Base-by-base conservation (phyloP, 2,329 filamentous ascomycete species). In the Tricladium varicosporioides region DNA sequence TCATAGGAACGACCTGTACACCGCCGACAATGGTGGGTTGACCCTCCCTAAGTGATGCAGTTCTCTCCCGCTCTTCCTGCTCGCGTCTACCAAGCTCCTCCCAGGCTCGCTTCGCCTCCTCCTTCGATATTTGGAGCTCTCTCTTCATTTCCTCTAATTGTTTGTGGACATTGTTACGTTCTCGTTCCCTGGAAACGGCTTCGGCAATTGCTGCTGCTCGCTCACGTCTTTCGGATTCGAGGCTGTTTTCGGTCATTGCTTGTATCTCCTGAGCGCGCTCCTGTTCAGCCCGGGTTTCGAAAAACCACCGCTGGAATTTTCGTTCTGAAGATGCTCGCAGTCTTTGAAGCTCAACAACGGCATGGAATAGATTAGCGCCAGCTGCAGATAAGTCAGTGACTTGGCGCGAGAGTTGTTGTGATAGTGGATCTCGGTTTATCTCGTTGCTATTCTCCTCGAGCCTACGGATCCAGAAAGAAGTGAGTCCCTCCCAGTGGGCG, bases 241-340 rank as follows among this genome's bases (percentile, higher is more conserved):
- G 75, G 43, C 86, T 82, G 33, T 81, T 79, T 68, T 95, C 87
- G n/a, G 96, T 76, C 69, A 92, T 84, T 2, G 85, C 92, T 56
- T 91, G 89, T 40, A 89, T 80, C 73, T 97, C 94, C 63, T 90
- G 88, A 50, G 87, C 82, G 27, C 89, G 86, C 75, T 97, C 94
- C 63, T 96, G 85, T 64, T 97, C 92, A 32, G 87, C 83, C 51
- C 92, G 83, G 7, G 92, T 96, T 71, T 99, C 94, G 66, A 96
- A 96, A 75, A 97, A 97, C 94, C 94, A 99, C 51, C 94, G 84
- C 74, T 99, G 94, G 67, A 99, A 99, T 71, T 97, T 97, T 62
- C 94, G 86, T 73, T 99, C 94, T 0, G 93, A 97, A 55, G 92
- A 96, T 40, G 94, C 94, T 45, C 94, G 88, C 22, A 99, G 80